These are phyloP conservation scores for Chlamydomonas applanata DNA, from an alignment of 139 green algal genomes.

Conservation along the genomic window DNA sequence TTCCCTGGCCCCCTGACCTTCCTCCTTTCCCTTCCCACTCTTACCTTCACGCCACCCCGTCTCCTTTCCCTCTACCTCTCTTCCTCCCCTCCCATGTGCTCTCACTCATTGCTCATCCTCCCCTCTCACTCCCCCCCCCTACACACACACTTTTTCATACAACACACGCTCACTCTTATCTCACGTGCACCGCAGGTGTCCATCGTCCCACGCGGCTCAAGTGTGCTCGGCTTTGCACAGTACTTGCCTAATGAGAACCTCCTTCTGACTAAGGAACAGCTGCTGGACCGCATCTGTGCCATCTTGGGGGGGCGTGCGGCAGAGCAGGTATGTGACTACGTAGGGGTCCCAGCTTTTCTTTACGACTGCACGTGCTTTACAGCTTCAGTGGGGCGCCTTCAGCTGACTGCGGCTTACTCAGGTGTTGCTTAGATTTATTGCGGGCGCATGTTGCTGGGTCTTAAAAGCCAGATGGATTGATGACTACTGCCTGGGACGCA, in stretches of 20 bases:
- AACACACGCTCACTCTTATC: not conserved
- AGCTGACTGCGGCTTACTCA: too few relatives aligned
- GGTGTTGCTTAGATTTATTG: too few relatives aligned
- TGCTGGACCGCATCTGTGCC: conserved; percentile 91
- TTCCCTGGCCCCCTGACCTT: too few relatives aligned
- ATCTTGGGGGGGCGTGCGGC: conserved; percentile 92
- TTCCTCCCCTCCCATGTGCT: too few relatives aligned
- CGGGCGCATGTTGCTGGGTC: too few relatives aligned
- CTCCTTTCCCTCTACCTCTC: too few relatives aligned
- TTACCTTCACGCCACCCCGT: too few relatives aligned
- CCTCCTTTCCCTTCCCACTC: too few relatives aligned
- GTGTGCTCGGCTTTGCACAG: conserved; percentile 97
- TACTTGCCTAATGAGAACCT: conserved; percentile 99
- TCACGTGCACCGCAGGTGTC: conserved; percentile 61
- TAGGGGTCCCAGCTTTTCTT: too few relatives aligned
- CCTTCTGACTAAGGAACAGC: conserved; percentile 93
- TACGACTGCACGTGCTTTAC: not conserved
- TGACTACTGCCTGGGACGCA: too few relatives aligned
- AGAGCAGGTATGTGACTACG: conserved; percentile 79
- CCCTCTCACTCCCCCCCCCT: not conserved
- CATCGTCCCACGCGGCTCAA: conserved; percentile 93
- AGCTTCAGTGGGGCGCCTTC: too few relatives aligned
- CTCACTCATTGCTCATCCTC: not conserved
- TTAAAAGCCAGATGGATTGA: too few relatives aligned
- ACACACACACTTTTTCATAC: not conserved